A percentile compares a stretch with the other conserved stretches of the same genome.
phyloP scores from a whole-genome alignment of 1,284 basidiomycete species.

The Baeospora myosura region DNA sequence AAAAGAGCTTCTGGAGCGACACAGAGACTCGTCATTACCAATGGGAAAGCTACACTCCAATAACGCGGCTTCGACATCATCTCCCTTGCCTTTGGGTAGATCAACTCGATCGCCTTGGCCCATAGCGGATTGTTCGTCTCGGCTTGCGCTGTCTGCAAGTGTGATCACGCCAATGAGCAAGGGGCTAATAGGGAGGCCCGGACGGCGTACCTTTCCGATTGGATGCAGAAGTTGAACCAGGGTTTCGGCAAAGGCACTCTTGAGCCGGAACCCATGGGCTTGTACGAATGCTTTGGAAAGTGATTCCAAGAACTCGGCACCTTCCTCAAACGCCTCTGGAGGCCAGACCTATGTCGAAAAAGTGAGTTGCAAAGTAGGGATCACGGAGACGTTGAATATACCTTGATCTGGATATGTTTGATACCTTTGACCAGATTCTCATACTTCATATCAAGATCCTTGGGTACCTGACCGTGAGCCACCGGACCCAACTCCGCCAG shows the following conservation, averaged over 20 bases:
- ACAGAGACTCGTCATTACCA: slow-evolving; percentile 79
- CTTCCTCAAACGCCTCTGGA: slow-evolving; percentile 88
- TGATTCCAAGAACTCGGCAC: slow-evolving; percentile 84
- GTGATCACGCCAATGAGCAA: slow-evolving; percentile 2
- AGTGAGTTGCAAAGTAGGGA: slow-evolving; percentile 7
- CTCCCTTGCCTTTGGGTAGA: slow-evolving; percentile 78
- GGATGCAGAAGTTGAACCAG: slow-evolving; percentile 79
- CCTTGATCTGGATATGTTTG: slow-evolving; percentile 76
- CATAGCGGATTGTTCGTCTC: slow-evolving; percentile 95
- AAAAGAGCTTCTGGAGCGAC: slow-evolving; percentile 86
- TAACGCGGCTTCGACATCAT: slow-evolving; percentile 90
- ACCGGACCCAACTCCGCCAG: slow-evolving; percentile 73
- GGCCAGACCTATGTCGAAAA: slow-evolving; percentile 70
- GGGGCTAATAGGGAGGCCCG: neutral
- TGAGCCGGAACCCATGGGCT: slow-evolving; percentile 80
- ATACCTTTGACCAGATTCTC: slow-evolving; percentile 80
- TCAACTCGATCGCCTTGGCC: slow-evolving; percentile 84
- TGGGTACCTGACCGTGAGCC: slow-evolving; percentile 62
- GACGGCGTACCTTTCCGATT: slow-evolving; percentile 67
- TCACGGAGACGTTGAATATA: slow-evolving; percentile 29
- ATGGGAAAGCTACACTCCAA: slow-evolving; percentile 83
- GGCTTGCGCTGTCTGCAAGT: slow-evolving; percentile 77
- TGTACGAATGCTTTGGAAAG: slow-evolving; percentile 79
- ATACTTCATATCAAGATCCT: slow-evolving; percentile 73
- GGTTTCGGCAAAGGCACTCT: slow-evolving; percentile 82